Evolutionary conservation across 2,329 filamentous ascomycete genomes (phyloP), one percentile per base, ranked within the genome.

Genomic region (Hypoxylon sp.): DNA sequence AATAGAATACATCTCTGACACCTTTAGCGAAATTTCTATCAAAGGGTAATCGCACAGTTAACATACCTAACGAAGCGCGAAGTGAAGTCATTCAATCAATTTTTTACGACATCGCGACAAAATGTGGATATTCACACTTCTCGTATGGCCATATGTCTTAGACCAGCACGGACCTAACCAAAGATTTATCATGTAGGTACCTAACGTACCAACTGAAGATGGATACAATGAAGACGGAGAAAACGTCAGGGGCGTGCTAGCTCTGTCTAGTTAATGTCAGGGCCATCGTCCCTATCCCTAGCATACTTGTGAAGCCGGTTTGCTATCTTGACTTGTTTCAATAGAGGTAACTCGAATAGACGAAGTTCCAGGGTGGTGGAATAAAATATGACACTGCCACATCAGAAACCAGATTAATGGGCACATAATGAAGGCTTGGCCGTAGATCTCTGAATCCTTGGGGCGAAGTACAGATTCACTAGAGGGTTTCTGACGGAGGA

Each of bases 391-490:
- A n/a, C 29, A 1, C 11, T 10, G 21, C 17, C 21, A 17, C 21
- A 21, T 32, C 10, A n/a, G 21, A 15, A 50, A 13, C 15, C 47
- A 46, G 13, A 6, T 37, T 54, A 17, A 31, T 44, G 6, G 37
- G 15, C 29, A 24, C 24, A 24, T 24, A n/a, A 32, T 32, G 48
- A 47, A 47, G 39, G 53, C 53, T 64, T 29, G 46, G 53, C 37
- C 37, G 21, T 6, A 17, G 31, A 35, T 24, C 52, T 19, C 10
- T 21, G 1, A 27, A 54, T 59, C 50, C 55, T 51, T 10, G 31
- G 39, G 62, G 62, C 62, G 24, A 32, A 50, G 54, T 37, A 42
- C 39, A 3, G 19, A 44, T 47, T 52, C n/a, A 29, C 19, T 35
- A n/a, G 27, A 31, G 39, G 27, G n/a, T 32, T 58, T 17, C 27